Conservation (phyloP, 2,329 filamentous ascomycete species). For the Paecilomyces niveus region DNA sequence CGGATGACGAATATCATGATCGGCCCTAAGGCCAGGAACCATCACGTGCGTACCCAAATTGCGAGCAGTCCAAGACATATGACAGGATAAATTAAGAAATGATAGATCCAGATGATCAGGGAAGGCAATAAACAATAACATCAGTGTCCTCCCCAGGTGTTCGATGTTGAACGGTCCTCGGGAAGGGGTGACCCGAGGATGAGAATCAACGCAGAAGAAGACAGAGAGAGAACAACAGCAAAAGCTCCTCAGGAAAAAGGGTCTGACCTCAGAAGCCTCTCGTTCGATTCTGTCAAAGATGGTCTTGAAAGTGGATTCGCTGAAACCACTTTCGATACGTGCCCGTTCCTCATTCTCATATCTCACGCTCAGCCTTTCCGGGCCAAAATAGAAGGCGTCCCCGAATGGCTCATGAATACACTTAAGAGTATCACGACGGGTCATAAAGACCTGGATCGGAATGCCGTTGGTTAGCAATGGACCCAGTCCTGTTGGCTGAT, state of each 20-base stretch:
- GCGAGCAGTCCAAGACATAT: background rate
- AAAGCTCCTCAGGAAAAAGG: slow-evolving; percentile 22
- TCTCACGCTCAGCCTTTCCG: slow-evolving; percentile 73
- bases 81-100: background rate
- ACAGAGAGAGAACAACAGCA: slow-evolving; percentile 10
- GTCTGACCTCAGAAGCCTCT: slow-evolving; percentile 65
- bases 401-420: slow-evolving; percentile 95
- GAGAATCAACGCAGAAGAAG: slow-evolving; percentile 1
- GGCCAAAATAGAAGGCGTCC: slow-evolving; percentile 92
- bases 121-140: background rate
- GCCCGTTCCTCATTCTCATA: slow-evolving; percentile 62
- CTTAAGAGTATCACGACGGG: slow-evolving; percentile 68
- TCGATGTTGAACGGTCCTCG: background rate
- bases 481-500: background rate
- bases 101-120: background rate
- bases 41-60: background rate
- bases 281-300: slow-evolving; percentile 70
- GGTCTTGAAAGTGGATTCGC: slow-evolving; percentile 44
- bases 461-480: background rate
- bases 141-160: background rate
- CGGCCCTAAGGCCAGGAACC: background rate
- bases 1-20: background rate
- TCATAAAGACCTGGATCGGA: slow-evolving; percentile 79
- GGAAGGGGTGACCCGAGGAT: background rate
- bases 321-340: slow-evolving; percentile 37